Conservation (phyloP, 495 filamentous ascomycete species). For the Penicillium subrubescens region DNA sequence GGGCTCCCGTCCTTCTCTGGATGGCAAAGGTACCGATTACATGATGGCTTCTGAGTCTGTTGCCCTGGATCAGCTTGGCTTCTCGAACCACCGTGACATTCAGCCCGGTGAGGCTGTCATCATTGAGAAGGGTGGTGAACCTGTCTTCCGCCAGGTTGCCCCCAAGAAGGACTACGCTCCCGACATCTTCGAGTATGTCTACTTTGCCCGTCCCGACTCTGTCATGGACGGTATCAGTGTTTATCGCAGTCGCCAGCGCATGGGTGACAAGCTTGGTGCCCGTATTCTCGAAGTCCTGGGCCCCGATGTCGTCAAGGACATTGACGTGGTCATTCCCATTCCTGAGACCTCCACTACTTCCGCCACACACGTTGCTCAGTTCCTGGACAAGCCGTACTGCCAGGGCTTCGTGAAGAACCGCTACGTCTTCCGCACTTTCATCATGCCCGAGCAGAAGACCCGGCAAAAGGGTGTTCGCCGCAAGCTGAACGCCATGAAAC, state of each 20-base stretch:
- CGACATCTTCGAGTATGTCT: conserved; percentile 90
- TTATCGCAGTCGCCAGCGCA: conserved; percentile 83
- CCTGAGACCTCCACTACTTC: conserved; percentile 86
- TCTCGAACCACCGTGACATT: conserved; percentile 79
- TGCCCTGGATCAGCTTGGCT: conserved; percentile 85
- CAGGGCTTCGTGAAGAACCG: conserved; percentile 93
- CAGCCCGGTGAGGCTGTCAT: conserved; percentile 92
- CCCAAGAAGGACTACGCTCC: conserved; percentile 74
- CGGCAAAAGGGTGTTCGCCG: conserved; percentile 66
- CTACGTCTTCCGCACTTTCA: conserved; percentile 95
- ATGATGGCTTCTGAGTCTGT: conserved; percentile 98
- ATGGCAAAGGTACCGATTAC: conserved; percentile 77
- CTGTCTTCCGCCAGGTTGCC: conserved; percentile 75
- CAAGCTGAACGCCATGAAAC: conserved; percentile 77
- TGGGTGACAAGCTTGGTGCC: conserved; percentile 86
- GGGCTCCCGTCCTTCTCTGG: conserved; percentile 70
- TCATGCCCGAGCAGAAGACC: conserved; percentile 86
- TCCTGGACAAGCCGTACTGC: conserved; percentile 76
- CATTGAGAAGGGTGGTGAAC: conserved; percentile 78
- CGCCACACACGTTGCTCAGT: conserved; percentile 75
- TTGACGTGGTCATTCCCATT: conserved; percentile 90
- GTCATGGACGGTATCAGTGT: conserved; percentile 94
- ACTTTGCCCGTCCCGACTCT: conserved; percentile 79
- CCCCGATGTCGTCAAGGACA: conserved; percentile 73
- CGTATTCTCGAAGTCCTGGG: conserved; percentile 75